phyloP scores from a whole-genome alignment of 1,284 basidiomycete genomes.

The Sphaerobolus stellatus region DNA sequence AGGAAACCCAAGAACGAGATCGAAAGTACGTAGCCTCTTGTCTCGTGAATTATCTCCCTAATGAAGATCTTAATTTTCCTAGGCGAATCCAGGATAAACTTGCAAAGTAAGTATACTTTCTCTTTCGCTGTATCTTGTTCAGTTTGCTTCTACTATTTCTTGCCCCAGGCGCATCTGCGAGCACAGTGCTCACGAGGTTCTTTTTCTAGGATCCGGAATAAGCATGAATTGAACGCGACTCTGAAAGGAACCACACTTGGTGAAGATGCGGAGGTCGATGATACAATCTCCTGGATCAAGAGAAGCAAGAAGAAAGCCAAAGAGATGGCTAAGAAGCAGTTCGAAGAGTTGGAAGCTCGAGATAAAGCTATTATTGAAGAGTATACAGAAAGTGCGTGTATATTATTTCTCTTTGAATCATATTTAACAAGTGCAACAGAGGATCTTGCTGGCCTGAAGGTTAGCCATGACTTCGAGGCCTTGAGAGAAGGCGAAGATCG shows the following conservation, averaged over 20 bases:
- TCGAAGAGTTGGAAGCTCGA: slow-evolving; percentile 76
- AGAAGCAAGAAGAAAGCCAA: slow-evolving; percentile 84
- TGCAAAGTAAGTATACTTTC: slow-evolving; percentile 75
- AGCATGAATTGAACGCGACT: slow-evolving; percentile 84
- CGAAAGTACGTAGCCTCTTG: slow-evolving; percentile 56
- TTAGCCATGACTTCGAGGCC: slow-evolving; percentile 90
- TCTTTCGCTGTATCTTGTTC: slow-evolving; percentile 19
- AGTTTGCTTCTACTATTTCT: slow-evolving; percentile 52
- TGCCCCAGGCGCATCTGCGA: slow-evolving; percentile 28
- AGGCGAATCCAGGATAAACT: slow-evolving; percentile 79
- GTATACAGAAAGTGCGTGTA: slow-evolving; percentile 74
- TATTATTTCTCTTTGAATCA: slow-evolving; percentile 12
- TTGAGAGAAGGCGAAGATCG: slow-evolving; percentile 91
- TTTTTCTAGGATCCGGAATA: slow-evolving; percentile 79
- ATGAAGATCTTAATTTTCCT: slow-evolving; percentile 12
- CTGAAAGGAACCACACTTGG: slow-evolving; percentile 90
- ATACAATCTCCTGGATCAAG: slow-evolving; percentile 87
- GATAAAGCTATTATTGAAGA: slow-evolving; percentile 74
- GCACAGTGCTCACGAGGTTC: slow-evolving; percentile 46
- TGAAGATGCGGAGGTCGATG: slow-evolving; percentile 73
- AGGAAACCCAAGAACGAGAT: slow-evolving; percentile 71
- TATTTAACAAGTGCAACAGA: slow-evolving; percentile 39
- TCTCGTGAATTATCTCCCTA: slow-evolving; percentile 12
- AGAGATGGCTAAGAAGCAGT: slow-evolving; percentile 75
- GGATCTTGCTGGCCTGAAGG: slow-evolving; percentile 92